These are phyloP conservation scores for Chrysophaeum taylorii DNA, from an alignment of 352 stramenopile species.

Conservation along the genomic window DNA sequence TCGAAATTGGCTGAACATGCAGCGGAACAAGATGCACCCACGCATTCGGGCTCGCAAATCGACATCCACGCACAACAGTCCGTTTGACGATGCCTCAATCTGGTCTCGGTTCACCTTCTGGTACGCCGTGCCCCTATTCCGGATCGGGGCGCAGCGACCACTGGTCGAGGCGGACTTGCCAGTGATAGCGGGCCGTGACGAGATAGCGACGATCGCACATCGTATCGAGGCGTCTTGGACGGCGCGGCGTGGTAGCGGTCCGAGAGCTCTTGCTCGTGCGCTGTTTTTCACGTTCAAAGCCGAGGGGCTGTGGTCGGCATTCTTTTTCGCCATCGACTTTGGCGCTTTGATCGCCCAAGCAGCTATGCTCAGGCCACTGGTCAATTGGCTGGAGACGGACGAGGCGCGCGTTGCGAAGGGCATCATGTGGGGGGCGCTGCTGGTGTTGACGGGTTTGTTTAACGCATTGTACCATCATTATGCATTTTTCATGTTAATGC, in stretches of 20 bases:
- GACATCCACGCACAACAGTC: no score
- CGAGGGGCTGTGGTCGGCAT: neutral
- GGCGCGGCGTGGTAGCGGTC: neutral
- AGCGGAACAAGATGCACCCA: no score
- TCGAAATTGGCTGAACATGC: no score
- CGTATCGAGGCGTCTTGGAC: neutral
- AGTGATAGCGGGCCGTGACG: neutral
- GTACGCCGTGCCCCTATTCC: conserved; percentile 16
- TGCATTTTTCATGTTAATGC: conserved; percentile 18
- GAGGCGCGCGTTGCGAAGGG: neutral
- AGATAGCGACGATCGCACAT: neutral
- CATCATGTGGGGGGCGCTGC: neutral
- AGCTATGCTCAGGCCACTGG: conserved; percentile 9
- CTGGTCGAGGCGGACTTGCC: conserved; percentile 11
- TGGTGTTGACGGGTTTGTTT: neutral
- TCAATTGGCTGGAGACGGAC: conserved; percentile 13
- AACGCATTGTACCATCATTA: conserved; percentile 6
- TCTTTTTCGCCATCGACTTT: conserved; percentile 16
- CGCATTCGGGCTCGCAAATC: no score
- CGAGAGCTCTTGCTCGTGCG: neutral
- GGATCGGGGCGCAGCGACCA: neutral
- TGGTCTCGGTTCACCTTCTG: conserved; percentile 10
- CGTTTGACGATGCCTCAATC: neutral
- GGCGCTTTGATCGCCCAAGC: conserved; percentile 1
- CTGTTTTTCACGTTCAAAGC: neutral